Percentiles rank a stretch among this genome's conserved stretches.
Conservation (phyloP, 306 rosid genomes). For the Cicer arietinum region DNA sequence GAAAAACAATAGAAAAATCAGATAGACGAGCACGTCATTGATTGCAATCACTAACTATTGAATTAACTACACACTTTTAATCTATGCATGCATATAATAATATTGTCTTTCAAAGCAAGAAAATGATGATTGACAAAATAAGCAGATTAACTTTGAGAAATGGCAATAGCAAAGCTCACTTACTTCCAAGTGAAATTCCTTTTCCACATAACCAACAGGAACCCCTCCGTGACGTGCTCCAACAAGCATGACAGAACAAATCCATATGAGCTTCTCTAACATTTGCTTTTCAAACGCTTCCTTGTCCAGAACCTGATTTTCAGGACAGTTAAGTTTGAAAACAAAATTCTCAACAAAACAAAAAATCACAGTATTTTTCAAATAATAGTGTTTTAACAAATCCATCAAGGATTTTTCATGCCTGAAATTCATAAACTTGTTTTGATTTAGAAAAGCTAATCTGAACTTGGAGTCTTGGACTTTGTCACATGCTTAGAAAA, state of each 20-base stretch:
- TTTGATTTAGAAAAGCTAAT: not conserved
- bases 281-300: conserved; percentile 89
- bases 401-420: not conserved
- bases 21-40: no score
- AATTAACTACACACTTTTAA: not conserved
- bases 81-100: not conserved
- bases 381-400: not conserved
- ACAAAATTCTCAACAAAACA: not conserved
- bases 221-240: conserved; percentile 91
- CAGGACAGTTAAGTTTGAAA: not conserved
- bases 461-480: not conserved
- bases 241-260: conserved; percentile 92
- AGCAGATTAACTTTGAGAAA: conserved; percentile 29
- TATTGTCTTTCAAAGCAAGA: not conserved
- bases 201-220: conserved; percentile 82
- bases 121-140: conserved; percentile 8
- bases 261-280: conserved; percentile 98
- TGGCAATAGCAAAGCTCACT: conserved; percentile 51
- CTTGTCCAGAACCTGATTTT: conserved; percentile 74
- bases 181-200: conserved; percentile 81
- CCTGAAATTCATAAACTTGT: not conserved
- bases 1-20: no score
- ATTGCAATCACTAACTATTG: conserved; percentile 17
- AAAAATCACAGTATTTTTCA: not conserved
- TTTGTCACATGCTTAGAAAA: not conserved